Evolutionary conservation across 2,329 filamentous ascomycete species (phyloP).

Genomic region (Monilinia vaccinii-corymbosi): DNA sequence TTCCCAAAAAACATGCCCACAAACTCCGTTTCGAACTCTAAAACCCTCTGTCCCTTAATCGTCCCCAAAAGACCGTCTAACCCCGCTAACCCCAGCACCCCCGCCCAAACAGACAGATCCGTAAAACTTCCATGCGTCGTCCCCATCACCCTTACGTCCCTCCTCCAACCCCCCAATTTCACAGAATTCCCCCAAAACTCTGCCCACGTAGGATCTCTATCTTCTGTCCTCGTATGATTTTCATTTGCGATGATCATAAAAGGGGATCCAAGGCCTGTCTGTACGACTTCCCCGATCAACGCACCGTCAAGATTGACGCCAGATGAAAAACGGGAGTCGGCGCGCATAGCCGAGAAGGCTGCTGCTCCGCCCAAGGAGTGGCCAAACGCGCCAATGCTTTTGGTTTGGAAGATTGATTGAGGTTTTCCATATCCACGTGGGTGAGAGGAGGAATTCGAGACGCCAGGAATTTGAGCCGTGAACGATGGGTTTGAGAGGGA

Average conservation of each 20-base stretch:
- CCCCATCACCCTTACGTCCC: conserved; percentile 25
- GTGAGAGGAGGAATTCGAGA: not conserved
- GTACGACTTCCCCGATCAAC: conserved; percentile 25
- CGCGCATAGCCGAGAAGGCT: conserved; percentile 27
- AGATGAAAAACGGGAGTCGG: conserved; percentile 28
- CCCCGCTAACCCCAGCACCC: not conserved
- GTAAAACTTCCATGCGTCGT: conserved; percentile 28
- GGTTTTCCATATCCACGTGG: not conserved
- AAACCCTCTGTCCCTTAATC: conserved; percentile 18
- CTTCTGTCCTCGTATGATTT: conserved; percentile 21
- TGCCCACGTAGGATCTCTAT: conserved; percentile 22
- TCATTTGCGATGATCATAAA: conserved; percentile 29
- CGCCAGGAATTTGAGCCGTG: not conserved
- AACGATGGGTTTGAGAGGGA: conserved; percentile 11
- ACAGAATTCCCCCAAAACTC: conserved; percentile 20
- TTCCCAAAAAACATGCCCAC: conserved; percentile 18
- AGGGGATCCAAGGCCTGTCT: conserved; percentile 24
- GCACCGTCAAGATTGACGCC: conserved; percentile 34
- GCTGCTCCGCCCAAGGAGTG: conserved; percentile 31
- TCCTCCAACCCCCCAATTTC: conserved; percentile 24
- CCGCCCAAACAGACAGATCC: conserved; percentile 20
- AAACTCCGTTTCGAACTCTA: conserved; percentile 20
- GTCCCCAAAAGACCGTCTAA: conserved; percentile 13
- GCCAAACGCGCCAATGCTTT: conserved; percentile 27
- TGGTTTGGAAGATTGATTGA: not conserved